Evolutionary conservation across 1,139 yeast genomes (phyloP), one percentile per base, ranked within the genome.

Genomic region (Hemisphaericaspora xylanilytica): DNA sequence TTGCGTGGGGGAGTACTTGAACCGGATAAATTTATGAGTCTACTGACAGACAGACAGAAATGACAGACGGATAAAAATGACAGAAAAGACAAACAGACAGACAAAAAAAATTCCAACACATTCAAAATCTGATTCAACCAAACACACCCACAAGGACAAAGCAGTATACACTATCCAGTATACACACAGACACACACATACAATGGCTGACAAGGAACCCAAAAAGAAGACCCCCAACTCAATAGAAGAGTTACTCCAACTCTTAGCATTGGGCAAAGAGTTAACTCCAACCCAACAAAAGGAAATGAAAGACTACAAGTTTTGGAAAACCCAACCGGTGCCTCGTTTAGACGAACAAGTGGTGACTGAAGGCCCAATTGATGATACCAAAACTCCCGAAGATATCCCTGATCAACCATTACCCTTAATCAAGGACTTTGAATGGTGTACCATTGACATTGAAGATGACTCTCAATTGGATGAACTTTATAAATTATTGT

Each of bases 301-400:
- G 40, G 78, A 82, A 26, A 88, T 90, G 89, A 81, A 86, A 39
- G 95, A 89, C 55, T 88, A 90, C 69, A 88, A 87, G 65, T 92
- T 92, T 64, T 92, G 99, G 99, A 86, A 85, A 57, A 94, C 98
- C 6, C 99, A 92, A 62, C 98, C 98, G 0, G 98, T 94, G 14
- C 78, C 90, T 4, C 70, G 73, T 20, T 81, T 89, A 46, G 85
- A 85, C 56, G 92, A 82, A 53, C 58, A 68, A 39, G 70, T 86
- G 35, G 73, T 68, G 10, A 55, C 68, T 14, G 96, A 89, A 53
- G 97, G 97, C 0, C 95, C 96, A 13, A 88, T 92, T 51, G 95
- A 89, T 49, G 48, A 54, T 29, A 41, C 51, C 4, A 86, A 86
- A 56, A 79, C 80, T 0, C 81, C 90, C 2, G 85, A 63, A 3